Base-by-base conservation (phyloP, 805 yeast genomes). In the Kluyveromyces lactis region DNA sequence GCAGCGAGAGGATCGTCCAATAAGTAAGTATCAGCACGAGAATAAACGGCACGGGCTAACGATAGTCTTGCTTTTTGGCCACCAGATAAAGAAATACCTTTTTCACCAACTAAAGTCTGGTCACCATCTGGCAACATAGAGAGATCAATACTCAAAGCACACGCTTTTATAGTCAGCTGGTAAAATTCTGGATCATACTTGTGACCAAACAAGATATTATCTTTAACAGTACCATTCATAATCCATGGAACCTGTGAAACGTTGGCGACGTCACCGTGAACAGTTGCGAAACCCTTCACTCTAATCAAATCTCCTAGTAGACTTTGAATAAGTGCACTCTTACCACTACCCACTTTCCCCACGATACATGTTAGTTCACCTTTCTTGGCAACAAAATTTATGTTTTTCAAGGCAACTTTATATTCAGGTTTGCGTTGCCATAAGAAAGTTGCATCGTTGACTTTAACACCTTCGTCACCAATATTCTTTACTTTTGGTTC, bases 1-100 rank as follows among this genome's bases (percentile, higher is more conserved):
- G 98, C 98, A 58, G 95, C 82, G 43, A 92, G 71, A 8, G 95
- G 85, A 62, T 92, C 98, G 60, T 92, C 98, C 46, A 92, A 64
- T 30, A 92, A 64, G 58, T 86, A 87, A 23, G 92, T 76, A 55
- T 92, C 97, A 3, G 97, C 94, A 48, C 97, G 73, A 10, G 95
- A 75, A 58, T 92, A 92, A 8, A 92, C 95, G 10, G 98, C 97
- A 58, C 98, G 76, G 0, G 98, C 98, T 39, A 92, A 72, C 1
- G 95, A 80, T 27, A 92, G 71, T 59, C 98, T 79, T 0, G 98
- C 97, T 70, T 92, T 92, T 62, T 92, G 98, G 33, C 98, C 98
- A 38, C 98, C 98, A 31, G 95, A 85, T 36, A 92, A 69, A 11
- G 97, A 86, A 38, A 92, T 89, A 47, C 98, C 98, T 60, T 90